Conservation (phyloP, 2,329 filamentous ascomycete genomes). For the Penicillium sp. region DNA sequence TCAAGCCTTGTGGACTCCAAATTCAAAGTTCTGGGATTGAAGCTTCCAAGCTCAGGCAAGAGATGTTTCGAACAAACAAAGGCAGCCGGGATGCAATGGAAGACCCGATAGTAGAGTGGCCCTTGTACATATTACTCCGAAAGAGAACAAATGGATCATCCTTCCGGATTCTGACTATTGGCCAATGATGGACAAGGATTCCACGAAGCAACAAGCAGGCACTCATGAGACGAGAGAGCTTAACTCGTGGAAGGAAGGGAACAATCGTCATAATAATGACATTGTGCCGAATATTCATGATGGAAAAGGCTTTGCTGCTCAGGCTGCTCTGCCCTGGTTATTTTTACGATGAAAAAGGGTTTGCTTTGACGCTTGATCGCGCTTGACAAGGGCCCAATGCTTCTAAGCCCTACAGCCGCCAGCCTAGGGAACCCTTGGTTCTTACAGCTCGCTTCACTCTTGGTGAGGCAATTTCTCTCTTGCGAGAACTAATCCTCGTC, state of each 20-base stretch:
- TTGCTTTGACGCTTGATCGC: not conserved
- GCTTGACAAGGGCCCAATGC: not conserved
- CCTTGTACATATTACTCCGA: not conserved
- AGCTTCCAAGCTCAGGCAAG: not conserved
- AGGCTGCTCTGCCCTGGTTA: not conserved
- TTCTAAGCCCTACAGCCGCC: not conserved
- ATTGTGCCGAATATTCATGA: not conserved
- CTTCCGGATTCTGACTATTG: not conserved
- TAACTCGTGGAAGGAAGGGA: not conserved
- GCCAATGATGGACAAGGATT: not conserved
- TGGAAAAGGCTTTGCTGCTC: not conserved
- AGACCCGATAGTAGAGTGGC: too few relatives aligned
- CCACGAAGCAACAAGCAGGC: not conserved
- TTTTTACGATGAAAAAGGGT: not conserved
- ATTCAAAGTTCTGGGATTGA: not conserved
- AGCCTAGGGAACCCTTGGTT: not conserved
- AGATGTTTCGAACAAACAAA: not conserved
- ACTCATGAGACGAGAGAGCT: not conserved
- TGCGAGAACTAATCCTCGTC: not conserved
- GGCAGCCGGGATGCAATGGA: too few relatives aligned
- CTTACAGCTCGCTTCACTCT: not conserved
- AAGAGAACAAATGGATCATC: not conserved
- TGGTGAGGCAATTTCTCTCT: not conserved
- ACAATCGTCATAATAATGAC: not conserved
- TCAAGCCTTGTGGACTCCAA: not conserved